These are phyloP conservation scores for Stentor coeruleus DNA, from an alignment of 73 alveolate species.

Conservation along the genomic window DNA sequence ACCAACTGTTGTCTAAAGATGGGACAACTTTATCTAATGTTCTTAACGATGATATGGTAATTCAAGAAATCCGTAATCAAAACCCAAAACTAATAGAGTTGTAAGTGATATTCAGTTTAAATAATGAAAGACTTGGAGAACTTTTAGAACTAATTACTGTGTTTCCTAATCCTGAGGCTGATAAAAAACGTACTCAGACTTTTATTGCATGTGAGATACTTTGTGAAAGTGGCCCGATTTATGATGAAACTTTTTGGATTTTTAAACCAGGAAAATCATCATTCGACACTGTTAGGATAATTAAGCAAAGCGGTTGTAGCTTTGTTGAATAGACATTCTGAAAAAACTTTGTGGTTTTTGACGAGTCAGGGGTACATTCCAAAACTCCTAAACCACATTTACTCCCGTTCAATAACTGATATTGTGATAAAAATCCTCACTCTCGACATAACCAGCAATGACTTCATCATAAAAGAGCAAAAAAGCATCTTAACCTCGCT, in stretches of 20 bases:
- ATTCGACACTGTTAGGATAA: neutral
- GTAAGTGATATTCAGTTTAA: neutral
- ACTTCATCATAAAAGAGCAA: neutral
- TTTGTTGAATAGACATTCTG: neutral
- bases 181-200: neutral
- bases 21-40: slow-evolving; percentile 2
- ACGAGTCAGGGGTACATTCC: neutral
- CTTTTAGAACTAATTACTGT: neutral
- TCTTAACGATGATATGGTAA: neutral
- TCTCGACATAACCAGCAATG: neutral
- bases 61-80: neutral
- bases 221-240: neutral
- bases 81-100: slow-evolving; percentile 23
- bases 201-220: slow-evolving; percentile 7
- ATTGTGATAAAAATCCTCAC: neutral
- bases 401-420: neutral
- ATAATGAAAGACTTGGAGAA: neutral
- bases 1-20: neutral
- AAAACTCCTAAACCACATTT: neutral
- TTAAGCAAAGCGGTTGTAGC: neutral
- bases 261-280: neutral
- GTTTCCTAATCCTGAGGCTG: neutral
- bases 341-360: neutral
- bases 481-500: neutral
- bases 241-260: neutral